Evolutionary conservation across 225 moss, liverwort and hornwort genomes (phyloP).

Genomic region (Bryum argenteum): DNA sequence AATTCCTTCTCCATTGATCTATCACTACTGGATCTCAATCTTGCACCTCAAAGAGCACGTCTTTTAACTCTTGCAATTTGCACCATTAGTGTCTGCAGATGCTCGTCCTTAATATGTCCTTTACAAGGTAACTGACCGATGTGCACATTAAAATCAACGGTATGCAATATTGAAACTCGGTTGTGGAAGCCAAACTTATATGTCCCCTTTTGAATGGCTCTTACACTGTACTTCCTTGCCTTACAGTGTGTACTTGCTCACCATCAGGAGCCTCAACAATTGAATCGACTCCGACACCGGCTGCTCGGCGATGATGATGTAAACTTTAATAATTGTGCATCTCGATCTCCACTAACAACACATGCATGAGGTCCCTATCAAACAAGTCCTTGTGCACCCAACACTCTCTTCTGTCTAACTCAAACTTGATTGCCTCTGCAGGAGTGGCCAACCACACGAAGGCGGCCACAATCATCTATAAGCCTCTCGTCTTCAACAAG

Average conservation of each 20-base stretch:
- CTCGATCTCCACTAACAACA: slow-evolving; percentile 46
- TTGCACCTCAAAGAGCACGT: slow-evolving; percentile 29
- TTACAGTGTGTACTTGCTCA: slow-evolving; percentile 33
- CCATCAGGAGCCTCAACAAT: slow-evolving; percentile 38
- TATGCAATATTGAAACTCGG: slow-evolving; percentile 37
- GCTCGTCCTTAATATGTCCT: slow-evolving; percentile 41
- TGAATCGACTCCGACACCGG: slow-evolving; percentile 35
- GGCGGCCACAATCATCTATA: slow-evolving; percentile 13
- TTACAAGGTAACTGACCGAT: slow-evolving; percentile 37
- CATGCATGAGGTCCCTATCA: slow-evolving; percentile 39
- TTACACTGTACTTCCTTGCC: slow-evolving; percentile 44
- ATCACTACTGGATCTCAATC: too few relatives aligned
- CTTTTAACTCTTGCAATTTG: slow-evolving; percentile 58
- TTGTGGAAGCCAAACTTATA: slow-evolving; percentile 58
- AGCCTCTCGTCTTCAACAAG: slow-evolving; percentile 1
- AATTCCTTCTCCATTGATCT: too few relatives aligned
- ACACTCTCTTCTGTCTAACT: slow-evolving; percentile 44
- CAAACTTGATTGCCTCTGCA: slow-evolving; percentile 41
- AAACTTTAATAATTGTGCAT: slow-evolving; percentile 33
- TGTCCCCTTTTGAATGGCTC: slow-evolving; percentile 37
- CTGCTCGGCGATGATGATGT: slow-evolving; percentile 23
- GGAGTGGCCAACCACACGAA: slow-evolving; percentile 9
- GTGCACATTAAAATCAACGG: slow-evolving; percentile 47
- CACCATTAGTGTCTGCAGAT: slow-evolving; percentile 45
- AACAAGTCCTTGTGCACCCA: slow-evolving; percentile 49